Base-by-base conservation (phyloP, 2,329 filamentous ascomycete genomes). In the Fusarium pseudocircinatum region DNA sequence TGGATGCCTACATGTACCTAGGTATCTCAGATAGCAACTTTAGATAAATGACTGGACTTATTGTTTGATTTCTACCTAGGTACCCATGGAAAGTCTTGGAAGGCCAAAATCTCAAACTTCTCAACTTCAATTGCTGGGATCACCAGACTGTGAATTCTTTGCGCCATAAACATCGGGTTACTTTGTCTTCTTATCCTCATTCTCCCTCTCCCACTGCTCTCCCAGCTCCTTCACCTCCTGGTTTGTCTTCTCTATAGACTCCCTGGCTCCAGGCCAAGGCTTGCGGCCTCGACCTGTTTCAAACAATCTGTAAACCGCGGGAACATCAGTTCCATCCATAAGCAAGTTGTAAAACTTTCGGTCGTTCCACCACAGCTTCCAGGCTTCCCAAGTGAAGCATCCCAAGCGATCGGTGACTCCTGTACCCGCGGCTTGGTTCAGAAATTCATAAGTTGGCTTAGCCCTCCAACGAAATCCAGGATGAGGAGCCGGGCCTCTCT, bases 361-460 rank as follows among this genome's bases (percentile, higher is more conserved):
- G 60, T 86, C 82, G 16, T 69, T 77, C 77, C 81, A 81, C 84
- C 84, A 85, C 37, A 86, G 81, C 69, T 78, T 79, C 85, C 85
- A 86, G 7, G 81, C 83, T 26, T 79, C 77, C 77, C 76, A 80
- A 7, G 80, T 81, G 74, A 81, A 85, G 18, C 81, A 82, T 4
- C 70, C 79, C 9, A 86, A 73, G 11, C 81, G 79, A 50, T 85
- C 81, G 44, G 70, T 77, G 30, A 85, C 78, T 8, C 84, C 82
- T 5, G 83, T 85, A 4, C 85, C 84, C 1, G 84, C 85, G 15
- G 81, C 79, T 39, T 78, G 73, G 73, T 87, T 83, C 54, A 86
- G 73, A 74, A 82, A 86, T 11, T 75, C 64, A 54, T 78, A 80
- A n/a, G 75, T 78, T 20, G 63, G 60, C 42, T 52, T 49, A 20